These are phyloP conservation scores for Eimeria necatrix DNA, from an alignment of 169 alveolate genomes.

Conservation along the genomic window DNA sequence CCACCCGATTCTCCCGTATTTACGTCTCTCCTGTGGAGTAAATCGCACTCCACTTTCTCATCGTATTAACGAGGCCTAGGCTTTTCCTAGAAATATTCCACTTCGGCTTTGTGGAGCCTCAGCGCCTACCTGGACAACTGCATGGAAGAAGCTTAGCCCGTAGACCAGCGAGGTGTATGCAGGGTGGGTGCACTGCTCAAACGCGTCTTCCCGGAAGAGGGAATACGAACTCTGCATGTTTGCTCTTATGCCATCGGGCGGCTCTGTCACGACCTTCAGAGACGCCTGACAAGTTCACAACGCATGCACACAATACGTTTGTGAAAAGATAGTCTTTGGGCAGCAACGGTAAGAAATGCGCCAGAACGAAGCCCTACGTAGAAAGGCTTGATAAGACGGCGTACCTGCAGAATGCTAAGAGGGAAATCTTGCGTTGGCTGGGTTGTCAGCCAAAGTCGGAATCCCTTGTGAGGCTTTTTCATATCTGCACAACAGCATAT, in stretches of 20 bases:
- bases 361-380: no score
- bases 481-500: conserved; percentile 77
- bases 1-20: conserved; percentile 97
- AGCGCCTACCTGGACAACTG: conserved; percentile 89
- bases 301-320: neutral
- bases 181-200: conserved; percentile 91
- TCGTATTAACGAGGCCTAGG: neutral
- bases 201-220: conserved; percentile 90
- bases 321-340: no score
- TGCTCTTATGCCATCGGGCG: conserved; percentile 97
- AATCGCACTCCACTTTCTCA: neutral
- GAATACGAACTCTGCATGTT: conserved; percentile 93
- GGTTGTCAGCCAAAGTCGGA: conserved; percentile 97
- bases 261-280: conserved; percentile 96
- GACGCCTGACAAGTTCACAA: conserved; percentile 86
- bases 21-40: conserved; percentile 90
- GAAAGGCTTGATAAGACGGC: neutral
- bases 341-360: no score
- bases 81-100: neutral
- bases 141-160: conserved; percentile 96
- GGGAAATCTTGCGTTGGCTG: conserved; percentile 97
- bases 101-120: neutral
- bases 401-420: conserved; percentile 91
- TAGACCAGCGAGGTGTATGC: conserved; percentile 94
- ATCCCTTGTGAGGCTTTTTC: conserved; percentile 94